Evolutionary conservation across 148 eudicot species (phyloP), one percentile per base, ranked within the genome.

Genomic region (Vaccinium macrocarpon): DNA sequence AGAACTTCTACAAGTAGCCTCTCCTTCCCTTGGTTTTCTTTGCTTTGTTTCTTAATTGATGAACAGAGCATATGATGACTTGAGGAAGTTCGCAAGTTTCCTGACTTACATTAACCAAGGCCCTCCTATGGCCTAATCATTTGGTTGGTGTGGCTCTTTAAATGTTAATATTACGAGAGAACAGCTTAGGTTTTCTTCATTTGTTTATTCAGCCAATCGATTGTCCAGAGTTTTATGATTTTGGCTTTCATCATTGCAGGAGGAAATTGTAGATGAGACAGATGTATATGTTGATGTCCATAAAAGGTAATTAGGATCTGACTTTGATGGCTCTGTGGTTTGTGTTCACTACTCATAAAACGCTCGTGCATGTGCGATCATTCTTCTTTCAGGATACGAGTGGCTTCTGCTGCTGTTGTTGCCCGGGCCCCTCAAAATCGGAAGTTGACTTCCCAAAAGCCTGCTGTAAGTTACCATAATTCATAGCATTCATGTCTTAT

Each of bases 231-330:
- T 85, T 35, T 84, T 29, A 56, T 66, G 25, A 79, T 42, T 19
- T 72, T 62, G 50, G n/a, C 59, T 46, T 88, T 83, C n/a, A 53
- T 10, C 56, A 71, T 68, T 86, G 88, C 92, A 94, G 96, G 98
- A 93, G 89, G 96, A 94, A 88, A 94, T 94, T 88, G 95, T 94
- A 42, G 98, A 94, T 78, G 98, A 94, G 90, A 94, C 98, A 5
- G 98, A 94, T 89, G 98, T 90, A 21, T 94, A 90, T 86, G 50
- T 94, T 61, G 98, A 94, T 86, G 98, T 94, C 53, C 98, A 94
- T 91, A 94, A 93, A 88, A 91, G 98, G 98, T 94, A 81, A 82
- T 51, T 76, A 66, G 48, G 52, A 72, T 59, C 32, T 76, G 75
- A 48, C 71, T 76, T 53, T 76, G 35, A 62, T 27, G 55, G 59